Percentiles rank a stretch among this genome's conserved stretches.
Evolutionary conservation across 768 basidiomycete species (phyloP).

Genomic region (Lactarius sp.): DNA sequence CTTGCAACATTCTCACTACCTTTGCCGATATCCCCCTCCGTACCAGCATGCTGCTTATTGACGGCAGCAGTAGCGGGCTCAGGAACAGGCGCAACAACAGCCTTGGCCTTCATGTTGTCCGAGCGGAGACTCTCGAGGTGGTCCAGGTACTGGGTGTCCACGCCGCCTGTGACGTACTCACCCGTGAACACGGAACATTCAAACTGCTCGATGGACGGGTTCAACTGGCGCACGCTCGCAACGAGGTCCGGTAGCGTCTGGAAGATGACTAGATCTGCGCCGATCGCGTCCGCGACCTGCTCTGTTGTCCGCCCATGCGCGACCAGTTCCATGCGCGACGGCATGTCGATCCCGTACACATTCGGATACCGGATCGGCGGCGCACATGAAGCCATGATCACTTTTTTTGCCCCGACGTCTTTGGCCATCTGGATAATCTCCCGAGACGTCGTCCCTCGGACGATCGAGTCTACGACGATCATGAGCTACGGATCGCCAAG

Average conservation of each 20-base stretch:
- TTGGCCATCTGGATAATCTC: constrained; percentile 99
- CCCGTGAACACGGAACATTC: constrained; percentile 99
- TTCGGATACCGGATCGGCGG: constrained; percentile 96
- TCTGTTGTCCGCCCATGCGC: constrained; percentile 97
- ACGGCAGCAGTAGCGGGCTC: constrained; percentile 7
- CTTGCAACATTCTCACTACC: constrained; percentile 29
- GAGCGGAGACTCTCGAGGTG: constrained; percentile 72
- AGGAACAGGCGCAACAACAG: not conserved
- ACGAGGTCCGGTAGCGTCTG: constrained; percentile 89
- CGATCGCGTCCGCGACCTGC: constrained; percentile 91
- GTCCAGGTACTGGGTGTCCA: constrained; percentile 75
- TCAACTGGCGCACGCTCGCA: constrained; percentile 79
- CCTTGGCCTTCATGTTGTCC: constrained; percentile 71
- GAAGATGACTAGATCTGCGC: constrained; percentile 92
- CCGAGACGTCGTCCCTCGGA: constrained; percentile 96
- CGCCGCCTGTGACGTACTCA: constrained; percentile 91
- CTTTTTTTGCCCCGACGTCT: constrained; percentile 94
- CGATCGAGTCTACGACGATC: constrained; percentile 77
- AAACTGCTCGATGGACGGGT: constrained; percentile 67
- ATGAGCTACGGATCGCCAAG: constrained; percentile 1
- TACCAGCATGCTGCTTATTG: constrained; percentile 30
- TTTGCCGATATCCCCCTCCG: constrained; percentile 29
- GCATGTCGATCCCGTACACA: constrained; percentile 99
- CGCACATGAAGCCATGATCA: constrained; percentile 94
- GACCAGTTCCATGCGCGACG: constrained; percentile 87